A percentile compares a stretch with the other conserved stretches of the same genome.
phyloP scores from a whole-genome alignment of 148 eudicot genomes.

The Drosera capensis region DNA sequence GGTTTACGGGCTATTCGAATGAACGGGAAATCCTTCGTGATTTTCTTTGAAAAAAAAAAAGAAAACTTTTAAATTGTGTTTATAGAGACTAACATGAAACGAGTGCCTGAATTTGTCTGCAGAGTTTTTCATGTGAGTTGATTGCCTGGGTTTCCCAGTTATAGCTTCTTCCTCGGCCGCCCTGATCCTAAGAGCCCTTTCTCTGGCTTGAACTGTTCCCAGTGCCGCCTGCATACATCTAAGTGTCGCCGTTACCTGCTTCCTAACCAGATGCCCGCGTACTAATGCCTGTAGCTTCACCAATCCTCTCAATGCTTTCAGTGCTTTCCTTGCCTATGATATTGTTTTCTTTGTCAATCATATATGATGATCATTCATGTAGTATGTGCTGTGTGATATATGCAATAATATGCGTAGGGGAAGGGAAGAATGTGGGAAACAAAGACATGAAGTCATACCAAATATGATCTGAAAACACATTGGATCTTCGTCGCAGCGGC shows the following conservation, averaged over 20 bases:
- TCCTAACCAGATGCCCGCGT: constrained; percentile 80
- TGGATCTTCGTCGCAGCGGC: constrained; percentile 74
- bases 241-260: constrained; percentile 75
- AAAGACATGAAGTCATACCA: constrained; percentile 25
- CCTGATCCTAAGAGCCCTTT: constrained; percentile 57
- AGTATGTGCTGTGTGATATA: too few relatives aligned
- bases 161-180: constrained; percentile 28
- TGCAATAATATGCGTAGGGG: background rate
- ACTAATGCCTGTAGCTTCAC: constrained; percentile 92
- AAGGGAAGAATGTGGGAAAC: background rate
- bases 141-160: constrained; percentile 17
- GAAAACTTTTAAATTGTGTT: too few relatives aligned
- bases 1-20: too few relatives aligned
- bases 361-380: too few relatives aligned
- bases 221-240: constrained; percentile 87
- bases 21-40: too few relatives aligned
- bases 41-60: too few relatives aligned
- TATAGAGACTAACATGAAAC: constrained; percentile 31
- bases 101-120: constrained; percentile 31
- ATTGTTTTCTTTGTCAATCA: background rate
- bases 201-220: constrained; percentile 64
- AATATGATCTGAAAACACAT: constrained; percentile 50
- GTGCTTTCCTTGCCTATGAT: constrained; percentile 79
- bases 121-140: constrained; percentile 22
- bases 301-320: constrained; percentile 67